A percentile compares a stretch with the other conserved stretches of the same genome.
phyloP scores from a whole-genome alignment of 306 rosid genomes.

The Medicago lupulina region DNA sequence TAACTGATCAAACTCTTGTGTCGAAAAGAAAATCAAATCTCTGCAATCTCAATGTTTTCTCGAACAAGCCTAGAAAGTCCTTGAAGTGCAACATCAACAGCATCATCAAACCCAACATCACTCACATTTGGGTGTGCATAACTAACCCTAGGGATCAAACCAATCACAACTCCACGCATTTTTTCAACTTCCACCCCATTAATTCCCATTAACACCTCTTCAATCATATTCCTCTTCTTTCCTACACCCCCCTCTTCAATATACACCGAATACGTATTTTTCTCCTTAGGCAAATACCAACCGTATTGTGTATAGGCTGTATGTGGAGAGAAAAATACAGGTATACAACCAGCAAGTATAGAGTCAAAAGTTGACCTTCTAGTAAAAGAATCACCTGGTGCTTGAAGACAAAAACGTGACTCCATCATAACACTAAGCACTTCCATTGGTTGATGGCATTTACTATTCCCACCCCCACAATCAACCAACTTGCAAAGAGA shows the following conservation, averaged over 20 bases:
- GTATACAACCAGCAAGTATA: constrained; percentile 66
- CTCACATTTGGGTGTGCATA: constrained; percentile 64
- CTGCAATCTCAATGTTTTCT: background rate
- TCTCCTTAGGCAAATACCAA: constrained; percentile 61
- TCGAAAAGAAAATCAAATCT: background rate
- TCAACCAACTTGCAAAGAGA: constrained; percentile 47
- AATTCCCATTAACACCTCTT: constrained; percentile 53
- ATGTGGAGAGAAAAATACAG: constrained; percentile 75
- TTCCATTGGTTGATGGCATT: constrained; percentile 56
- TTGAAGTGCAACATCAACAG: constrained; percentile 57
- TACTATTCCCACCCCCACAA: constrained; percentile 41
- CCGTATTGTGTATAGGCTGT: constrained; percentile 76
- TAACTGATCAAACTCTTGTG: background rate
- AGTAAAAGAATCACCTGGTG: constrained; percentile 81
- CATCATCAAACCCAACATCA: constrained; percentile 54
- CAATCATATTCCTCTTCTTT: constrained; percentile 47
- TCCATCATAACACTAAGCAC: constrained; percentile 56
- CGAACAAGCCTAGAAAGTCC: constrained; percentile 15
- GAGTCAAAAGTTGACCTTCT: constrained; percentile 79
- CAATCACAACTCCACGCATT: constrained; percentile 57
- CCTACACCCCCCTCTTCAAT: constrained; percentile 55
- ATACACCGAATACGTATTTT: constrained; percentile 52
- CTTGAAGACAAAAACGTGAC: constrained; percentile 71
- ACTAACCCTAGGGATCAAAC: constrained; percentile 56
- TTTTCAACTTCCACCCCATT: constrained; percentile 41